Percentiles rank a stretch among this genome's conserved stretches.
These are phyloP conservation scores for Sequoia sempervirens DNA, from an alignment of 75 land plant species.

Conservation along the genomic window DNA sequence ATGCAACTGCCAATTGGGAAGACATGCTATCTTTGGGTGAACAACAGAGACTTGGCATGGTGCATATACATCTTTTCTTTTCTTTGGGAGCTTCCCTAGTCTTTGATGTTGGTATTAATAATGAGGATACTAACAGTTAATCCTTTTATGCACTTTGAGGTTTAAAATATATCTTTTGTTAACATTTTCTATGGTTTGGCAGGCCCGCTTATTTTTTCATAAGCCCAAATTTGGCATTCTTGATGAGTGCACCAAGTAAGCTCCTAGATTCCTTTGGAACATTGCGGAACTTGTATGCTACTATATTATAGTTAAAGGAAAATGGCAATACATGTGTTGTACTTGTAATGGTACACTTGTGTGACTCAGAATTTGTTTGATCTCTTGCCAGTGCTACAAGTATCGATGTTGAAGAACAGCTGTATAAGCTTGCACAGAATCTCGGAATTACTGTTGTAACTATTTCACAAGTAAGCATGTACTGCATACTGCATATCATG, in stretches of 20 bases:
- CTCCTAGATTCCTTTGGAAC: not conserved
- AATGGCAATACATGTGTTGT: not conserved
- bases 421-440: slow-evolving; percentile 76
- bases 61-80: slow-evolving; percentile 13
- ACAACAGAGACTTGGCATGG: slow-evolving; percentile 99
- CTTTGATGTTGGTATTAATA: not conserved
- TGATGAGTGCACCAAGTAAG: slow-evolving; percentile 99
- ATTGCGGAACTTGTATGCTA: not conserved
- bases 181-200: slow-evolving; percentile 17
- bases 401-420: slow-evolving; percentile 94
- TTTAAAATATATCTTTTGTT: slow-evolving; percentile 2
- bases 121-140: not conserved
- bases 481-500: not conserved
- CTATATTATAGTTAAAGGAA: not conserved
- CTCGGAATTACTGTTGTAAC: slow-evolving; percentile 91
- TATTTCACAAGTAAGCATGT: slow-evolving; percentile 69
- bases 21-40: slow-evolving; percentile 95
- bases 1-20: slow-evolving; percentile 85
- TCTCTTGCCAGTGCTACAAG: slow-evolving; percentile 80
- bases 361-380: not conserved
- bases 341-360: not conserved
- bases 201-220: slow-evolving; percentile 96
- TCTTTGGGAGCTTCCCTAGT: not conserved
- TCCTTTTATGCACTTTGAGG: not conserved
- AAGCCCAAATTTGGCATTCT: slow-evolving; percentile 91